A percentile compares a stretch with the other conserved stretches of the same genome.
Evolutionary conservation across 331 rosid species (phyloP).

Genomic region (Phaseolus coccineus): DNA sequence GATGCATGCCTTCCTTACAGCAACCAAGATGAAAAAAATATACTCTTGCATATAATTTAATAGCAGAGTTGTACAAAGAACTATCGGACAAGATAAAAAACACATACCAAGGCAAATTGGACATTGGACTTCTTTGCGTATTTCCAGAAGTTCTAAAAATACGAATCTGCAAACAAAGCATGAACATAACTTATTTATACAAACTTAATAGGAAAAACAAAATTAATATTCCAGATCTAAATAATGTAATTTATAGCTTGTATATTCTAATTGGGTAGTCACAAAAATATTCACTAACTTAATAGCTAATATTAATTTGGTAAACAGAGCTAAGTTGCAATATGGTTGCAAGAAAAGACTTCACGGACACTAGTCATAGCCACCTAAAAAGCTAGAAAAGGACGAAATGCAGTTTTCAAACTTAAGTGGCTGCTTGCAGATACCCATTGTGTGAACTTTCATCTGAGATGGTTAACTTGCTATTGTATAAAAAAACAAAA

Average conservation of each 20-base stretch:
- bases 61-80: constrained; percentile 28
- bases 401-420: constrained; percentile 24
- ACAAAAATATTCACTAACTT: background rate
- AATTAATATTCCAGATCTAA: background rate
- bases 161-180: constrained; percentile 67
- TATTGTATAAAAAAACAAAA: background rate
- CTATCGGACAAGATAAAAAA: constrained; percentile 8
- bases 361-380: background rate
- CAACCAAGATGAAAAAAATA: constrained; percentile 5
- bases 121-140: constrained; percentile 91
- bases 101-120: constrained; percentile 92
- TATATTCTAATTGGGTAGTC: constrained; percentile 1
- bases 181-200: constrained; percentile 20
- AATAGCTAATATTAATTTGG: background rate
- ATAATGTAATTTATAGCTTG: constrained; percentile 16
- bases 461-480: background rate
- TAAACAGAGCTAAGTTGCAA: background rate
- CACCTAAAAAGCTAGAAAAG: constrained; percentile 1
- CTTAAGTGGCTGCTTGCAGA: constrained; percentile 16
- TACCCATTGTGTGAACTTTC: background rate
- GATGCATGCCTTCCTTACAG: background rate
- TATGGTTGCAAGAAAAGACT: background rate
- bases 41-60: constrained; percentile 12
- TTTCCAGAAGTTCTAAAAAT: constrained; percentile 61
- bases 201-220: constrained; percentile 18